Percentiles rank a stretch among this genome's conserved stretches.
Evolutionary conservation across 129 eudicot genomes (phyloP).

Genomic region (Flaveria robusta): DNA sequence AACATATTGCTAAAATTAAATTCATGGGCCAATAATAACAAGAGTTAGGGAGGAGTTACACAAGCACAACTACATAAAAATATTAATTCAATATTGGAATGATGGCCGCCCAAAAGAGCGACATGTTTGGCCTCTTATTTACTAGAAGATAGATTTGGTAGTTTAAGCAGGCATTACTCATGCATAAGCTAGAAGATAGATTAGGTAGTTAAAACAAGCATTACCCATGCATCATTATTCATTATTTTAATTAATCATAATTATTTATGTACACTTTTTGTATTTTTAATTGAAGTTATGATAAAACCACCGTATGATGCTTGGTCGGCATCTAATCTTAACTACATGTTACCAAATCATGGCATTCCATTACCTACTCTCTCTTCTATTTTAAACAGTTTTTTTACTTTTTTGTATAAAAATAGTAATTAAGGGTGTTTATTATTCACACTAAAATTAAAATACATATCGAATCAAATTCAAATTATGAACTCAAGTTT

Average conservation of each 20-base stretch:
- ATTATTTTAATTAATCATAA: slow-evolving; percentile 13
- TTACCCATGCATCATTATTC: slow-evolving; percentile 28
- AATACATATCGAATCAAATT: too few species aligned
- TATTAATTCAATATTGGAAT: neutral
- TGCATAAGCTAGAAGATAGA: slow-evolving; percentile 15
- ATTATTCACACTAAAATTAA: too few species aligned
- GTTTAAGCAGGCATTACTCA: slow-evolving; percentile 25
- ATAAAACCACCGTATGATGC: slow-evolving; percentile 49
- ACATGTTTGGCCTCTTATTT: slow-evolving; percentile 36
- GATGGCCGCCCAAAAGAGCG: slow-evolving; percentile 40
- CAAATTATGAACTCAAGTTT: too few species aligned
- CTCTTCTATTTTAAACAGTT: neutral
- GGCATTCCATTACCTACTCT: slow-evolving; percentile 19
- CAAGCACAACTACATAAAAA: neutral
- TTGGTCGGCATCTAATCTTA: slow-evolving; percentile 66
- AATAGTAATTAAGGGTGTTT: too few species aligned
- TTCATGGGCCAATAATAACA: neutral
- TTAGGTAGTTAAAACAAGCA: slow-evolving; percentile 2
- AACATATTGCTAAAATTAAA: neutral
- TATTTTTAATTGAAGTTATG: neutral
- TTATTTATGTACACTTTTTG: slow-evolving; percentile 12
- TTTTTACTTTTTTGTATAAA: neutral
- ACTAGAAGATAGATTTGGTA: slow-evolving; percentile 31
- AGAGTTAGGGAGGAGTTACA: neutral
- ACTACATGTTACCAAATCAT: slow-evolving; percentile 31